Base-by-base conservation (phyloP, 768 basidiomycete species). In the Chalciporus sphaerocephalus region DNA sequence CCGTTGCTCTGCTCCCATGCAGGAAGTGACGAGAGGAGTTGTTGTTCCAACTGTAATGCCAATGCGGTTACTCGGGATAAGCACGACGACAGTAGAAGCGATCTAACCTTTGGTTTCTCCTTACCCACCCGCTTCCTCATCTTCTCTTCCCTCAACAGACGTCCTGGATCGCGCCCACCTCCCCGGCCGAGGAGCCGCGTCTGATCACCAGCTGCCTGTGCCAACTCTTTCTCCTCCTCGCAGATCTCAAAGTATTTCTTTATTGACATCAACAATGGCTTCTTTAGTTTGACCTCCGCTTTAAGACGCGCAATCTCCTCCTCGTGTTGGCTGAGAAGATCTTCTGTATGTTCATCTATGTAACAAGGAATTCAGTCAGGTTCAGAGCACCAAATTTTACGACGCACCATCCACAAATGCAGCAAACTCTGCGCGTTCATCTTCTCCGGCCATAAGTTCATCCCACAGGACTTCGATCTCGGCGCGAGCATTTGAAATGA, bases 91-190 rank as follows among this genome's bases (percentile, higher is more conserved):
- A 1, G 21, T 9, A 16, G 2, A 18, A 6, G 21, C 28, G 16
- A 35, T 40, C 39, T 69, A 61, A 96, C 95, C 60, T 87, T 79
- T 21, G 95, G 95, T 60, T 96, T 97, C 69, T 95, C 87, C 62
- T 90, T 88, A 46, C 75, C 76, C 12, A 99, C 92, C 22, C 94
- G 75, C 65, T 97, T 98, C 43, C 95, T 77, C 85, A 95, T 92
- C 75, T 96, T 96, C 72, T 97, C 95, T 66, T 99, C 95, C 48
- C 91, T 78, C 42, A 97, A 68, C 27, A 99, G 67, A 16, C 91
- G 73, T 6, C 92, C 92, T 5, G 92, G 87, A 70, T 92, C 87
- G 45, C 91, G 75, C 3, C 83, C 50, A 2, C 65, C 70, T 21
- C 89, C 90, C 57, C 89, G 77, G 13, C 90, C 90, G 4, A 88